A percentile compares a stretch with the other conserved stretches of the same genome.
Conservation (phyloP, 2,329 filamentous ascomycete species). For the Nigrograna mackinnonii region DNA sequence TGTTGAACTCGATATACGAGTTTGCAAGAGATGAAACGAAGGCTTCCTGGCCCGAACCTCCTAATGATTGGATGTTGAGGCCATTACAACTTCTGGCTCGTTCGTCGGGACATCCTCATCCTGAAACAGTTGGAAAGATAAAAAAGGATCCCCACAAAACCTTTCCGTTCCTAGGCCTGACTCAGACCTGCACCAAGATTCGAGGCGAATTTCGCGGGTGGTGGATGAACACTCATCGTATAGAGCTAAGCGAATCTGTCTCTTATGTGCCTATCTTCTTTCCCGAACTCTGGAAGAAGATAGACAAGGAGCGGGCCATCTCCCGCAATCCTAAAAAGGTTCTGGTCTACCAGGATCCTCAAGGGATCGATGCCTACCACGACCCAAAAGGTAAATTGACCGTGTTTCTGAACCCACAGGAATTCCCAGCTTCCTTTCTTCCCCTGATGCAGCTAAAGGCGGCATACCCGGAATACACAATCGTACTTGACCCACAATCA, state of each 20-base stretch:
- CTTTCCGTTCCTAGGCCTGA: constrained; percentile 22
- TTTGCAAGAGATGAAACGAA: constrained; percentile 11
- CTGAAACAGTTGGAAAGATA: too few species aligned
- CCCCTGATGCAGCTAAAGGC: constrained; percentile 19
- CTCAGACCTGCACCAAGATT: constrained; percentile 22
- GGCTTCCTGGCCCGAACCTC: constrained; percentile 17
- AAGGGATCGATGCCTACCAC: too few species aligned
- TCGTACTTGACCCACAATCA: constrained; percentile 5
- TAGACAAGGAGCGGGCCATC: too few species aligned
- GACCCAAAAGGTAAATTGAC: too few species aligned
- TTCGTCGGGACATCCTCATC: constrained; percentile 1
- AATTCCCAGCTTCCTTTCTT: too few species aligned
- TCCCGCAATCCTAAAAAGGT: too few species aligned
- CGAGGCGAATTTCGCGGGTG: constrained; percentile 28
- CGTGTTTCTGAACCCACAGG: too few species aligned
- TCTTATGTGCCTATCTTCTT: constrained; percentile 26
- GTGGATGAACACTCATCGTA: constrained; percentile 23
- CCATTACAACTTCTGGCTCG: not conserved
- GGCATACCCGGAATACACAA: constrained; percentile 16
- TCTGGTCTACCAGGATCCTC: too few species aligned
- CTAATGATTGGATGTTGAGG: too few species aligned
- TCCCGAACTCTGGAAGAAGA: constrained; percentile 7
- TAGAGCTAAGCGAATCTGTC: constrained; percentile 17
- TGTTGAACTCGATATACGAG: constrained; percentile 29
- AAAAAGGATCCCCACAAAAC: not conserved